Conservation (phyloP, 495 filamentous ascomycete species). For the Lasiosphaeris hirsuta region DNA sequence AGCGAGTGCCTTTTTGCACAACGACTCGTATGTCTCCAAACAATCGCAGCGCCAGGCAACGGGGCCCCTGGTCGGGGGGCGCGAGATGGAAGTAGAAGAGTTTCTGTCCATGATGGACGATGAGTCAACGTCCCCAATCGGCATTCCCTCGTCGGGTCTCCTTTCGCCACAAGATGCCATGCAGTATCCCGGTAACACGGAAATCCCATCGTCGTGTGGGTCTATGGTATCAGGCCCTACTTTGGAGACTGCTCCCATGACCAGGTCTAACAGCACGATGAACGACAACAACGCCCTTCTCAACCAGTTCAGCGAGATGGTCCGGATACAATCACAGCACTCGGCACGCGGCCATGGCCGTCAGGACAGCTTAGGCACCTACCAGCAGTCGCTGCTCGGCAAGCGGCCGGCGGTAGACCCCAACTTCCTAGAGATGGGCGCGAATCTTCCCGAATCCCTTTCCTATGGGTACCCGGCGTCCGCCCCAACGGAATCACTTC, state of each 20-base stretch:
- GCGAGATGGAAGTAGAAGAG: conserved; percentile 23
- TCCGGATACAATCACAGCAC: conserved; percentile 41
- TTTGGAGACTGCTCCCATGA: conserved; percentile 43
- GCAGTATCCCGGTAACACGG: conserved; percentile 16
- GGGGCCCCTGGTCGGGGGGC: conserved; percentile 4
- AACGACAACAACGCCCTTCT: conserved; percentile 37
- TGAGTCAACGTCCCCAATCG: conserved; percentile 19
- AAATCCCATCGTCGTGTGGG: conserved; percentile 36
- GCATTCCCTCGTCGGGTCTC: conserved; percentile 15
- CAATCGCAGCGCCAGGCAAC: conserved; percentile 3
- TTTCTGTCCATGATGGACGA: conserved; percentile 19
- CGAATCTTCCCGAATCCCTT: conserved; percentile 33
- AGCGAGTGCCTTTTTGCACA: conserved; percentile 14
- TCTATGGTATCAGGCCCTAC: conserved; percentile 46
- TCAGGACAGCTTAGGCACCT: conserved; percentile 28
- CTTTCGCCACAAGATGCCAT: conserved; percentile 15
- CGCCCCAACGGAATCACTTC: conserved; percentile 26
- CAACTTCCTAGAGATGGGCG: conserved; percentile 34
- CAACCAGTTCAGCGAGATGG: conserved; percentile 39
- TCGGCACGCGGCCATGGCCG: conserved; percentile 28
- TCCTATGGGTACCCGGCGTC: conserved; percentile 31
- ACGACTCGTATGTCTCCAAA: conserved; percentile 4
- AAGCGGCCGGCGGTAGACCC: conserved; percentile 33
- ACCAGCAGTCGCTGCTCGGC: conserved; percentile 19
- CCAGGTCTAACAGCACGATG: conserved; percentile 40